Base-by-base conservation (phyloP, 345 rosid species). In the Lumnitzera littorea region DNA sequence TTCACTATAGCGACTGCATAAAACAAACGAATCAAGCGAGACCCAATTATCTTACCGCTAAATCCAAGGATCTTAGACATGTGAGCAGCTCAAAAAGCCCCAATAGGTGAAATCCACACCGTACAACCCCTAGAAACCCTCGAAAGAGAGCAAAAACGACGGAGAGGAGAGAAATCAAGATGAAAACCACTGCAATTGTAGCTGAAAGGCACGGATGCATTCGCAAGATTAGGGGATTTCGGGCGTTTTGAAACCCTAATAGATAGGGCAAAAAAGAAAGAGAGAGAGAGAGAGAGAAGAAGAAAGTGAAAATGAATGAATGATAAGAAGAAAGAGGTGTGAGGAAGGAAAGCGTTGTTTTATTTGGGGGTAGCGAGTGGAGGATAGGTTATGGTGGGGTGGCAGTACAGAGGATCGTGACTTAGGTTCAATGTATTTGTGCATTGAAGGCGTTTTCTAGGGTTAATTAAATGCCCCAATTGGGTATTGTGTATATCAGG, bases 131-230 rank as follows among this genome's bases (percentile, higher is more conserved):
- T 67, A 64, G 72, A 78, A 89, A 84, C 84, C 82, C 82, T 74
- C 91, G 79, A 74, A 78, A 77, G 90, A 80, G 86, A 84, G 95
- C 76, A 81, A 90, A 88, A 90, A 83, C 61, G 67, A 85, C 68
- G 74, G 20, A 29, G 15, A 52, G 55, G 29, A 15, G 46, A 12
- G 77, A 72, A 64, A 70, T 0, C 46, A 75, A 50, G 57, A 57
- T 63, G 3, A 56, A 46, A 51, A 72, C 56, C 31, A 51, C 62
- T 49, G 48, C 15, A 65, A 43, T 51, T 10, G 66, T 48, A 41
- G 25, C 58, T 55, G 11, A 58, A 68, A 62, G 70, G 65, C 71
- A 7, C 2, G 75, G 56, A 60, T 72, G 78, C 95, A 91, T 94
- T 78, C 96, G 89, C 89, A 76, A 80, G 79, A 70, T 46, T 67